Conservation (phyloP, 768 basidiomycete genomes). For the Neoboletus magnificus region DNA sequence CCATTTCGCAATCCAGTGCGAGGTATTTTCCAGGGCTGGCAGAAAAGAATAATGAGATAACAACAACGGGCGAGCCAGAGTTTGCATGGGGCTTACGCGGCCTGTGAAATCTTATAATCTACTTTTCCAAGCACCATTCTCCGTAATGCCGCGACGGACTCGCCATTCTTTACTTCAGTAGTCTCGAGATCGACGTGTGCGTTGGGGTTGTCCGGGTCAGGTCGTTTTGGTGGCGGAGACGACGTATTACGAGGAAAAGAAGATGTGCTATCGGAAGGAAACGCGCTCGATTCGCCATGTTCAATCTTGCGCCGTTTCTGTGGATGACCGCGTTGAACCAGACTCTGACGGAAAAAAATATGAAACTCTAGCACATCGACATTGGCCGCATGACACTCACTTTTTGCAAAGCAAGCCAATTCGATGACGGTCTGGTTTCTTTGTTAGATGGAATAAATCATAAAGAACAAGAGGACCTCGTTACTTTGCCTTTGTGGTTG, state of each 20-base stretch:
- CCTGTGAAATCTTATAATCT: constrained; percentile 39
- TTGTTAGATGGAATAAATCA: constrained; percentile 3
- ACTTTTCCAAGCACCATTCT: constrained; percentile 52
- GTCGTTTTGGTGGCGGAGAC: neutral
- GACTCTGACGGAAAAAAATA: neutral
- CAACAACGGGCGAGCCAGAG: neutral
- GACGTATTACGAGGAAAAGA: constrained; percentile 4
- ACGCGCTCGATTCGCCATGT: neutral
- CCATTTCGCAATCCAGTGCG: constrained; percentile 29
- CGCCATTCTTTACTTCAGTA: constrained; percentile 41
- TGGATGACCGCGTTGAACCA: constrained; percentile 8
- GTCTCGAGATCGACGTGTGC: constrained; percentile 19
- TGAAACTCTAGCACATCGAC: constrained; percentile 1
- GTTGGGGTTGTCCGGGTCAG: neutral
- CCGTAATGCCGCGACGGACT: constrained; percentile 45
- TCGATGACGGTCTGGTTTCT: constrained; percentile 40
- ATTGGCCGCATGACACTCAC: constrained; percentile 27
- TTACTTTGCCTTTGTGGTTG: constrained; percentile 14
- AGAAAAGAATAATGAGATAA: constrained; percentile 4
- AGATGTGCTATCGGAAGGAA: neutral
- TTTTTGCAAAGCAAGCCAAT: constrained; percentile 58
- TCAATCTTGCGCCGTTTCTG: constrained; percentile 22
- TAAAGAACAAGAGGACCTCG: neutral
- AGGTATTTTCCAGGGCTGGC: constrained; percentile 45
- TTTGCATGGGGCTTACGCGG: constrained; percentile 38